phyloP scores from a whole-genome alignment of 768 basidiomycete genomes.

The Tricholoma bakamatsutake region DNA sequence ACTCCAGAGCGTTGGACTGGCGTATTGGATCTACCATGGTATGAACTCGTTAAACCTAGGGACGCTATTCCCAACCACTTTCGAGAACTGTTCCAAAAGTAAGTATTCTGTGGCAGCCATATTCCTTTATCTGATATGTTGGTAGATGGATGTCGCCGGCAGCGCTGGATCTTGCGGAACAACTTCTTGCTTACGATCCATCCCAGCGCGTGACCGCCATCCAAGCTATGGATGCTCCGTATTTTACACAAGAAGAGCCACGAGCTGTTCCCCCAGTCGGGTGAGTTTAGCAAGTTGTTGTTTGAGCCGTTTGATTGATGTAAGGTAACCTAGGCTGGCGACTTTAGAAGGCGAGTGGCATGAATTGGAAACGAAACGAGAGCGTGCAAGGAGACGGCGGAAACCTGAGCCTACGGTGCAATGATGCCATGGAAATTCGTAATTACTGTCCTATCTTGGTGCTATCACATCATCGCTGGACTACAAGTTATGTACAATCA shows the following conservation, averaged over 20 bases:
- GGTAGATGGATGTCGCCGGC: conserved; percentile 81
- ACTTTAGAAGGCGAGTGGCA: conserved; percentile 94
- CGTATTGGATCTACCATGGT: conserved; percentile 88
- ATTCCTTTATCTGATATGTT: conserved; percentile 1
- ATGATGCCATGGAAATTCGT: conserved; percentile 21
- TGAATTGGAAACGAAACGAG: conserved; percentile 91
- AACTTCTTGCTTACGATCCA: conserved; percentile 79
- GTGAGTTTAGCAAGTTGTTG: conserved; percentile 40
- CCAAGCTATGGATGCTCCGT: conserved; percentile 76
- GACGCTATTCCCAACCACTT: conserved; percentile 71
- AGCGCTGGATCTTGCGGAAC: conserved; percentile 83
- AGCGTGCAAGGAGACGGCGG: conserved; percentile 76
- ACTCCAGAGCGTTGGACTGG: conserved; percentile 77
- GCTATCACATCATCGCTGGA: conserved; percentile 22
- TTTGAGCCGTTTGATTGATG: conserved; percentile 4
- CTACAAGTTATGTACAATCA: conserved; percentile 2
- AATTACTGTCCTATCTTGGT: conserved; percentile 19
- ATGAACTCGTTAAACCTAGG: conserved; percentile 93
- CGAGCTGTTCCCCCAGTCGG: conserved; percentile 66
- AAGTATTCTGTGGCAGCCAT: conserved; percentile 12
- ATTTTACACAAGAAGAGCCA: conserved; percentile 82
- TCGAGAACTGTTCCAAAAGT: conserved; percentile 84
- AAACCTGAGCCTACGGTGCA: conserved; percentile 49
- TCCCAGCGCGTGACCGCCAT: conserved; percentile 64
- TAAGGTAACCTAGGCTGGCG: conserved; percentile 47